Evolutionary conservation across 805 yeast species (phyloP), one percentile per base, ranked within the genome.

Genomic region (Nakazawaea holstii): DNA sequence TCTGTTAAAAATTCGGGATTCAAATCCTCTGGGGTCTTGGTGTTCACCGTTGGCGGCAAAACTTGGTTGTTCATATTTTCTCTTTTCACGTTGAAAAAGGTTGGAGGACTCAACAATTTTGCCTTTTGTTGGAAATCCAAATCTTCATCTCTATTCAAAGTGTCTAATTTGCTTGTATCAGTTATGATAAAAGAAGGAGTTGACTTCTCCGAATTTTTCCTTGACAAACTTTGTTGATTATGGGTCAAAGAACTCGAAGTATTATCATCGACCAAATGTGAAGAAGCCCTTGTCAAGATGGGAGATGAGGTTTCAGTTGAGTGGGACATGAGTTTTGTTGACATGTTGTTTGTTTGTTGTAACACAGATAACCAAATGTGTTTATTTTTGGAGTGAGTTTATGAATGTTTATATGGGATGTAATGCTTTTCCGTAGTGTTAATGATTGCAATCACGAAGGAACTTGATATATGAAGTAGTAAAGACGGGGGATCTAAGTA

Each of bases 101-200:
- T 32, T 15, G 48, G 11, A 29, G 36, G 15, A 33, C 24, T 20
- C 24, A 20, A 20, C 24, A 20, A 20, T 20, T 20, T 20, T 20
- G 24, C 24, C 24, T 20, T 20, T 20, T 20, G 24, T 20, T 20
- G 24, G 24, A 20, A 20, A 20, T 20, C 24, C 24, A 20, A 20
- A 20, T 20, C 24, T 20, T 20, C 24, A 5, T 20, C 24, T 20
- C 24, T 26, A n/a, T 24, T 27, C 10, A 11, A 11, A 20, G 8
- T 20, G 30, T 27, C 24, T 8, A 13, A 6, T 10, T 6, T 15
- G 27, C 41, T 28, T 7, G 47, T 33, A 15, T 45, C 48, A 6
- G 48, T 45, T 14, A 45, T 39, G 4, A 45, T 45, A 35, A 45
- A 33, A 27, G 48, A 39, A n/a, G 48, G 48, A 14, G 39, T 30